phyloP scores from a whole-genome alignment of 192 early-diverging fungal species.

The Backusella luteola region DNA sequence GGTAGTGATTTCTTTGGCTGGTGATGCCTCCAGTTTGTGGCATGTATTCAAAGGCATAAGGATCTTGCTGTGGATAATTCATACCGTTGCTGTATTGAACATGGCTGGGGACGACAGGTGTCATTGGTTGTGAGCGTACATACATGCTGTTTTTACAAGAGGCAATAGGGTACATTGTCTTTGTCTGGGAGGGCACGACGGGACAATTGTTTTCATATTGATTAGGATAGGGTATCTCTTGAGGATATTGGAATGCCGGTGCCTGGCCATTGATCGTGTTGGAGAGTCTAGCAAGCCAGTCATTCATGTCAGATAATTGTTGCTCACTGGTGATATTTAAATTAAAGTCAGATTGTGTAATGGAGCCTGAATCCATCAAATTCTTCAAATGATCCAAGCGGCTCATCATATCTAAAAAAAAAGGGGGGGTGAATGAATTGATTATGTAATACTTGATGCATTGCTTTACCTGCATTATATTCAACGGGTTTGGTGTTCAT shows the following conservation, averaged over 20 bases:
- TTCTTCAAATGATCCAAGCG: conserved; percentile 17
- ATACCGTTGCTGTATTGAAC: background rate
- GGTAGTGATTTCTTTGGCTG: conserved; percentile 5
- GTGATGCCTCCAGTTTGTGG: background rate
- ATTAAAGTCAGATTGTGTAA: conserved; percentile 15
- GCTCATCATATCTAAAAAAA: background rate
- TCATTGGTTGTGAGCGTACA: conserved; percentile 18
- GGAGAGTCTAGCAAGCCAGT: conserved; percentile 25
- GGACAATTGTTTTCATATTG: background rate
- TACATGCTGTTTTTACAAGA: conserved; percentile 10
- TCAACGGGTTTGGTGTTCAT: background rate
- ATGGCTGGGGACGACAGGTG: background rate
- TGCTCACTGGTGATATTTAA: conserved; percentile 28
- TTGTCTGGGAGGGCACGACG: background rate
- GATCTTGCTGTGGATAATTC: background rate
- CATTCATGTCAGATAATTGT: conserved; percentile 28
- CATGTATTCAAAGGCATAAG: background rate
- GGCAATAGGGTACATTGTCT: background rate
- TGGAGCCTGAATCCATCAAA: conserved; percentile 10
- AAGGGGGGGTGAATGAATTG: too few relatives aligned
- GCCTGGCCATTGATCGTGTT: background rate
- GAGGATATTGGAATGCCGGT: background rate
- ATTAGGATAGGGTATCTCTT: background rate
- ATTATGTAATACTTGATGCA: too few relatives aligned
- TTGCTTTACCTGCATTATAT: background rate